phyloP scores from a whole-genome alignment of 73 alveolate species.

The Paraurostyla sp. region DNA sequence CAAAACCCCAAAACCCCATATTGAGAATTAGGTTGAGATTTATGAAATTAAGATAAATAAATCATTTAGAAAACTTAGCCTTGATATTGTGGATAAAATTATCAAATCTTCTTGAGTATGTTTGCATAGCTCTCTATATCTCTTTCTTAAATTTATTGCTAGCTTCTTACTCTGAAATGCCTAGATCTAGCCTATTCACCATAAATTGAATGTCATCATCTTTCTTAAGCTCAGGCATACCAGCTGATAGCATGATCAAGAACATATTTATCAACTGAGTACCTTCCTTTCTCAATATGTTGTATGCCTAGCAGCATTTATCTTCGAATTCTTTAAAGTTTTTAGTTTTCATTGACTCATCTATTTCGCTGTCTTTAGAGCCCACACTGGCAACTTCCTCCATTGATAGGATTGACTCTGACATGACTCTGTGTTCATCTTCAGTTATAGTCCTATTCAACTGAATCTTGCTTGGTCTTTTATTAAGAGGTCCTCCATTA shows the following conservation, averaged over 20 bases:
- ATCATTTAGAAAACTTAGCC: constrained; percentile 61
- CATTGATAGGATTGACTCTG: constrained; percentile 27
- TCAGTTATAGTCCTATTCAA: constrained; percentile 8
- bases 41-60: constrained; percentile 9
- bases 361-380: constrained; percentile 52
- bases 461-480: background rate
- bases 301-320: constrained; percentile 78
- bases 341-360: constrained; percentile 37
- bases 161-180: constrained; percentile 84
- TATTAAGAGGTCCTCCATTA: constrained; percentile 66
- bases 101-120: constrained; percentile 80
- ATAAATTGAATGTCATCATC: constrained; percentile 82
- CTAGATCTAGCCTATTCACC: constrained; percentile 78
- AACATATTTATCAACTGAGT: constrained; percentile 70
- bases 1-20: background rate
- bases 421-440: constrained; percentile 21
- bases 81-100: constrained; percentile 80
- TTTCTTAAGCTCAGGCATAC: constrained; percentile 88
- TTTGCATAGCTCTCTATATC: constrained; percentile 76
- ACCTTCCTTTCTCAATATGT: constrained; percentile 80
- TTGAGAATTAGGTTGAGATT: background rate
- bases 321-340: constrained; percentile 63
- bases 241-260: constrained; percentile 82
- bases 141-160: constrained; percentile 78
- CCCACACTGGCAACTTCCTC: background rate